Base-by-base conservation (phyloP, 768 basidiomycete species). In the Cytidiella melzeri region DNA sequence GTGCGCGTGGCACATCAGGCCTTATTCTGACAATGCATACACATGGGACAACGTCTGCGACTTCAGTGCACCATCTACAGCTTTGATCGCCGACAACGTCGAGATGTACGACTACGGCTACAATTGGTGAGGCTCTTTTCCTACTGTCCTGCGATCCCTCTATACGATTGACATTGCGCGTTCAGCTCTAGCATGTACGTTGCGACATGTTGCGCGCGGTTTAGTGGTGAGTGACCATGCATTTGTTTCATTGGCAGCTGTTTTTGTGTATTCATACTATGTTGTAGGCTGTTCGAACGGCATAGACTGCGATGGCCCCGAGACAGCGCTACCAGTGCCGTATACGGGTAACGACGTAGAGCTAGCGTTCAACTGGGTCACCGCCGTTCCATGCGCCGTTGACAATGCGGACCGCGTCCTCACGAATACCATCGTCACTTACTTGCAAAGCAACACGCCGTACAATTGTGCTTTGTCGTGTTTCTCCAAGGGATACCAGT, bases 371-470 rank as follows among this genome's bases (percentile, higher is more conserved):
- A 52, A 51, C 43, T 60, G 58, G 59, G 36, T 42, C 19, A 54
- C 50, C 19, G 28, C 41, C 21, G 28, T 41, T 39, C 37, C 49
- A 3, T 60, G 58, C 45, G 56, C 56, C 5, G 53, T 57, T 30
- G 59, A 60, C 55, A 39, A 39, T 28, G 44, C 56, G 28, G 27
- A 38, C 4, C 56, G 59, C 34, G 47, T 60, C 27, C 37, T 60
- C 45, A 49, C 56, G 36, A 40, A 46, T 34, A 48, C 47, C 30
- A 23, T 54, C 34, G 57, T 55, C 36, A 43, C 47, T 10, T 48
- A 51, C 40, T 25, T 40, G 42, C 43, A 40, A 25, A 44, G 42
- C 50, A 61, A 50, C 47, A 48, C 55, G 20, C 55, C 57, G 34
- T 48, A 50, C 27, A 46, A 47, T 4, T 61, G 60, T 48, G 43